phyloP scores from a whole-genome alignment of 805 yeast genomes.

The Kodamaea fukazawae region DNA sequence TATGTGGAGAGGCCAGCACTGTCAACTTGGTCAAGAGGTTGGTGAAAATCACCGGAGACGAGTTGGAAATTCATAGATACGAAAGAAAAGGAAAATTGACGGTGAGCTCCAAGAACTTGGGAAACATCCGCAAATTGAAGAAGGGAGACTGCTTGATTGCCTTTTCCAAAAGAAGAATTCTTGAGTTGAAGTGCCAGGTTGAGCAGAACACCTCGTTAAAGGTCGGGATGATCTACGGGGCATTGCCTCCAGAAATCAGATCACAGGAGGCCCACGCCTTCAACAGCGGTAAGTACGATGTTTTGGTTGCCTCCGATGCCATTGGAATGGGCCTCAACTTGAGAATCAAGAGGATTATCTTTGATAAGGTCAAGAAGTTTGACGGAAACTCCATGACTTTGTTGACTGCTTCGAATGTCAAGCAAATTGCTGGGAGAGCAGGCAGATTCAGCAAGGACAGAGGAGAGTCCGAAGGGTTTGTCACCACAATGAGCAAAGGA shows the following conservation, averaged over 20 bases:
- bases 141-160: conserved; percentile 90
- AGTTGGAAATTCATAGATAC: conserved; percentile 65
- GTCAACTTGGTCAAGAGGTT: conserved; percentile 64
- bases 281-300: conserved; percentile 74
- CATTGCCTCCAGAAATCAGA: conserved; percentile 92
- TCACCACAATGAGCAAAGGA: conserved; percentile 48
- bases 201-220: conserved; percentile 59
- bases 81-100: conserved; percentile 70
- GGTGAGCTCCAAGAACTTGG: conserved; percentile 43
- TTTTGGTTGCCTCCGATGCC: conserved; percentile 94
- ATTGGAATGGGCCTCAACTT: conserved; percentile 96
- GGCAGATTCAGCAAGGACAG: conserved; percentile 60
- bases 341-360: conserved; percentile 76
- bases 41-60: conserved; percentile 74
- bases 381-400: conserved; percentile 54
- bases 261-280: conserved; percentile 77
- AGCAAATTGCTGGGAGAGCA: conserved; percentile 96
- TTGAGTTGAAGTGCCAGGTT: conserved; percentile 65
- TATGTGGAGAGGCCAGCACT: conserved; percentile 91
- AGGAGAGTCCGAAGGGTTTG: conserved; percentile 44
- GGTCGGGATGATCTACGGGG: conserved; percentile 92
- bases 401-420: conserved; percentile 64
- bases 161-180: conserved; percentile 72
- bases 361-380: conserved; percentile 65
- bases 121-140: conserved; percentile 38